Evolutionary conservation across 768 basidiomycete genomes (phyloP).

Genomic region (Cystofilobasidium macerans): DNA sequence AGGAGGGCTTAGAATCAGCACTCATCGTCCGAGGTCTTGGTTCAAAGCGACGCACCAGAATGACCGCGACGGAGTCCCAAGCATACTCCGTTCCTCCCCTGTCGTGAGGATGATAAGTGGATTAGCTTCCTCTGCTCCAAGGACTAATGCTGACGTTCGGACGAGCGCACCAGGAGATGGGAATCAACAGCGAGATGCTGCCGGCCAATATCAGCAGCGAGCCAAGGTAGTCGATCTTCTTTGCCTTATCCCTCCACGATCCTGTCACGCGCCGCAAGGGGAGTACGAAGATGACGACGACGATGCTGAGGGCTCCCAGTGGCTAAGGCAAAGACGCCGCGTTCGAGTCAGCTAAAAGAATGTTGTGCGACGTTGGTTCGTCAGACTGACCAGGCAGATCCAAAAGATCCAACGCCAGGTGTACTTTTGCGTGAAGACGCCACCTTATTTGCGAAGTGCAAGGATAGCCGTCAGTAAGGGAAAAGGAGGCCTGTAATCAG

Average conservation of each 20-base stretch:
- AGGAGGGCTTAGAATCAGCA: not conserved
- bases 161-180: slow-evolving; percentile 52
- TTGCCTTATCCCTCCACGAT: slow-evolving; percentile 51
- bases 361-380: no score
- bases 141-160: no score
- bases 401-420: slow-evolving; percentile 50
- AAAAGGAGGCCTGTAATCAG: not conserved
- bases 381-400: not conserved
- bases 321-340: slow-evolving; percentile 50
- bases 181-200: slow-evolving; percentile 55
- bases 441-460: not conserved
- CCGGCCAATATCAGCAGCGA: slow-evolving; percentile 50
- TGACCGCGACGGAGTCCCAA: slow-evolving; percentile 57
- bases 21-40: not conserved
- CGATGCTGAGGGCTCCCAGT: slow-evolving; percentile 47
- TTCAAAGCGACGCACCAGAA: slow-evolving; percentile 36
- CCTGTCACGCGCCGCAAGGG: slow-evolving; percentile 62
- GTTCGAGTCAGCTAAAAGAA: slow-evolving; percentile 1
- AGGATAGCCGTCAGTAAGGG: not conserved
- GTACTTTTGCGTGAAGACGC: slow-evolving; percentile 52
- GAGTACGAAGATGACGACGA: slow-evolving; percentile 52
- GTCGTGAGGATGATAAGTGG: not conserved
- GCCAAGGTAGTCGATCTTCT: slow-evolving; percentile 56
- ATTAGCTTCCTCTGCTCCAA: no score
- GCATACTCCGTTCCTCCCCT: slow-evolving; percentile 63